Evolutionary conservation across 495 filamentous ascomycete genomes (phyloP).

Genomic region (Neurospora sp.): DNA sequence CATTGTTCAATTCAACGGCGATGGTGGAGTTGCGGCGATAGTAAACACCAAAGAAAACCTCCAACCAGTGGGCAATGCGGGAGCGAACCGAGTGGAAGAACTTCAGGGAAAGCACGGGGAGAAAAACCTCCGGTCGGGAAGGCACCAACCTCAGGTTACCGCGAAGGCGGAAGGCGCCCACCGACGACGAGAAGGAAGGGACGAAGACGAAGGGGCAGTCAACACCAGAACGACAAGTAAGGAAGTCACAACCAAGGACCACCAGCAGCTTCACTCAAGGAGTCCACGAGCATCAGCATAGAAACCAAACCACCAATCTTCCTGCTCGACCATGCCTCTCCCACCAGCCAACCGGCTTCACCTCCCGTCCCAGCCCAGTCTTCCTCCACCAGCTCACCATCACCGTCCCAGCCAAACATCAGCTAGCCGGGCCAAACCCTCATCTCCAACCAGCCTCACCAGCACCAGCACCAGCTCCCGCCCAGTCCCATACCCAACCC

Average conservation of each 20-base stretch:
- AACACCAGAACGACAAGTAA: not conserved
- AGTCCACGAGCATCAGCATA: no score
- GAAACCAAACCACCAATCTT: not conserved
- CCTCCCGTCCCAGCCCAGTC: not conserved
- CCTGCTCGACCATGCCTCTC: not conserved
- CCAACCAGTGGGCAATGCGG: not conserved
- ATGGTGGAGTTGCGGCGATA: not conserved
- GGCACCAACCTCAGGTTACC: not conserved
- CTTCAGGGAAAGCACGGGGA: not conserved
- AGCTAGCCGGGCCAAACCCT: not conserved
- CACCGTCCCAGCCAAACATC: not conserved
- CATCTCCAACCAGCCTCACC: not conserved
- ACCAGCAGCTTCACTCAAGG: not conserved
- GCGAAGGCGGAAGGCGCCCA: not conserved
- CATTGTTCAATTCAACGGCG: not conserved
- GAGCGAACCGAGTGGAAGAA: not conserved
- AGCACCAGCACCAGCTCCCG: not conserved
- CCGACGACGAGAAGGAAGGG: not conserved
- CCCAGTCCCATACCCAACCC: not conserved
- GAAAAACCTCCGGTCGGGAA: not conserved
- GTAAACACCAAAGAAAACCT: not conserved
- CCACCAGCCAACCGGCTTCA: not conserved
- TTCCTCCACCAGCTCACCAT: not conserved
- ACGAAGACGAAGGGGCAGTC: not conserved
- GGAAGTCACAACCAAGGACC: not conserved